Conservation (phyloP, 83 land plant genomes). For the Thuja plicata region DNA sequence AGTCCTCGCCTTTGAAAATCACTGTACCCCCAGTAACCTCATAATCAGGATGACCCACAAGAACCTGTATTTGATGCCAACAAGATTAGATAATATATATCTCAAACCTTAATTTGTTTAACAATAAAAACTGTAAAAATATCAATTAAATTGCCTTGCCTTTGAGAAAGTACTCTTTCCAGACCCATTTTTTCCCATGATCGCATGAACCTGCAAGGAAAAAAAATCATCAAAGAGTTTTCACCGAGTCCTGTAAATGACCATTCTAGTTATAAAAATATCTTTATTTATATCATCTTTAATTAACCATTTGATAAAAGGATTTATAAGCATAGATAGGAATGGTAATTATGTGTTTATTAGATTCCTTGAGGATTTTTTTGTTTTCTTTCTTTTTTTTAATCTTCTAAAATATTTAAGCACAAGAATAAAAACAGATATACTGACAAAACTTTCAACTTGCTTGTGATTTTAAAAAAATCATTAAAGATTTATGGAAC, state of each 20-base stretch:
- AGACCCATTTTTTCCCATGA: conserved; percentile 99
- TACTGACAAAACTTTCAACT: background rate
- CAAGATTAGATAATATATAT: background rate
- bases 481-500: background rate
- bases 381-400: background rate
- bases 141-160: conserved; percentile 32
- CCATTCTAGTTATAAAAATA: background rate
- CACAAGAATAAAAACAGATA: background rate
- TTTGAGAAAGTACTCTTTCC: conserved; percentile 97
- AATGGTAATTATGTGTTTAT: background rate
- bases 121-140: background rate
- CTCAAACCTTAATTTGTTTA: background rate
- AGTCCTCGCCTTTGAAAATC: conserved; percentile 79
- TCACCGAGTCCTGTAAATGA: background rate
- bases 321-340: background rate
- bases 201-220: conserved; percentile 79
- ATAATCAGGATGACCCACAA: conserved; percentile 99
- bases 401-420: background rate
- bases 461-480: background rate
- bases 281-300: background rate
- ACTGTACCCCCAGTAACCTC: conserved; percentile 88
- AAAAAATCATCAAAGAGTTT: background rate
- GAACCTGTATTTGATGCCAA: conserved; percentile 54
- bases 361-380: background rate
- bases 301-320: background rate